Evolutionary conservation across 441 rosid species (phyloP), one percentile per base, ranked within the genome.

Genomic region (Croton setiger): DNA sequence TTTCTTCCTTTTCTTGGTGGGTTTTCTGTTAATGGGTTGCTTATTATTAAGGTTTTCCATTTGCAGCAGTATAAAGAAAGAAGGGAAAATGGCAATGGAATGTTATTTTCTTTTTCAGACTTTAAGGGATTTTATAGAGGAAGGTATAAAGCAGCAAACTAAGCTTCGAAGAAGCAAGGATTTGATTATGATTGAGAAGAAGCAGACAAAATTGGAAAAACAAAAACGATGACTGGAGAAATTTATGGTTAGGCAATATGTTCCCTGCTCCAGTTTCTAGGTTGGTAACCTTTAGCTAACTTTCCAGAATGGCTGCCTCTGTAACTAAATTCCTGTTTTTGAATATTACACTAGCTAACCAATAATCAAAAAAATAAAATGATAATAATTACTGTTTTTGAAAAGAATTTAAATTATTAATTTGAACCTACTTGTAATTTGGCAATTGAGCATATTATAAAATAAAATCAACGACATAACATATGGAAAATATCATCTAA

Each of bases 21-120:
- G 55, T 58, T 63, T 75, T 20, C 35, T 54, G 45, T 64, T 41
- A 60, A 41, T 39, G 1, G 39, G 33, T 7, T 3, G 56, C 13
- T 61, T 73, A 0, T 66, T 9, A 9, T 48, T 64, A 36, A 67
- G 44, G 71, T 74, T 78, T 67, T 70, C 81, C 86, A 85, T 80
- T 68, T 45, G 55, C 53, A 12, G 44, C 4, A 35, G 2, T n/a
- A 70, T 11, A 39, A 21, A 70, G 17, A 5, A 27, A 6, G 12
- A 59, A 11, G 13, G 9, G 4, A 7, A 11, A 3, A 33, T 12
- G n/a, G 10, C 18, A 15, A 3, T 11, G 17, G 15, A n/a, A 41
- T 15, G 39, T 17, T 61, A 2, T 62, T 13, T 3, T 7, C 12
- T 17, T 12, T 12, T 49, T 18, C 18, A 12, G n/a, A 1, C 8